Base-by-base conservation (phyloP, 177 flowering plant species). In the Vitis hybrid region DNA sequence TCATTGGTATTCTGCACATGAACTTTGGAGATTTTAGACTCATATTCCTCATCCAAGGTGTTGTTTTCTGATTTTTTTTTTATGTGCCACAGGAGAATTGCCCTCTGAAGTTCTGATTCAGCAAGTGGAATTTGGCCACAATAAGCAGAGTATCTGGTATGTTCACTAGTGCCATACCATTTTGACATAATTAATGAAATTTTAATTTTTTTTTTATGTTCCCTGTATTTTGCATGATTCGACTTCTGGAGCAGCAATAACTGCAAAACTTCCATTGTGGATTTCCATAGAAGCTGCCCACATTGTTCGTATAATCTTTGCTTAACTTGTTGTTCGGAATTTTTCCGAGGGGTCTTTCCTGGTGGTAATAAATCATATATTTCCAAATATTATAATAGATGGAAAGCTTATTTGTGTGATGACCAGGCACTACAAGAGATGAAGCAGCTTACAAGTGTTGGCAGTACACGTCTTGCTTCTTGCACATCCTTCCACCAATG, bases 211-310 rank as follows among this genome's bases (percentile, higher is more conserved):
- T 26, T 71, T 56, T 19, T n/a, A 7, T 69, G 10, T 57, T 71
- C 53, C 16, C 48, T 50, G 18, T 68, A 62, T 79, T 66, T 13
- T 64, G 31, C 62, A 60, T 77, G 33, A 31, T 64, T 72, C 64
- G 49, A 19, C 55, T 67, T 67, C 53, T 69, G 75, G 69, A 74
- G 72, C 90, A 88, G 94, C 83, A 78, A 81, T 75, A 84, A 81
- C 63, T 88, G 94, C 82, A 81, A 78, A 77, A 69, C 79, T 53
- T 81, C 83, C 45, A 87, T 89, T 55, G 72, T 83, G 52, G 87
- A 89, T 81, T 77, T 83, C 70, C 89, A 89, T 62, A 84, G 91
- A 84, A 88, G 92, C 79, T 93, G 97, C 75, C 74, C 81, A 62
- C 80, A 73, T 11, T 88, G 97, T 78, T 90, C 87, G 2, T 91